These are phyloP conservation scores for Yamadazyma kanchanaburiensis DNA, from an alignment of 1,139 yeast species.

Conservation along the genomic window DNA sequence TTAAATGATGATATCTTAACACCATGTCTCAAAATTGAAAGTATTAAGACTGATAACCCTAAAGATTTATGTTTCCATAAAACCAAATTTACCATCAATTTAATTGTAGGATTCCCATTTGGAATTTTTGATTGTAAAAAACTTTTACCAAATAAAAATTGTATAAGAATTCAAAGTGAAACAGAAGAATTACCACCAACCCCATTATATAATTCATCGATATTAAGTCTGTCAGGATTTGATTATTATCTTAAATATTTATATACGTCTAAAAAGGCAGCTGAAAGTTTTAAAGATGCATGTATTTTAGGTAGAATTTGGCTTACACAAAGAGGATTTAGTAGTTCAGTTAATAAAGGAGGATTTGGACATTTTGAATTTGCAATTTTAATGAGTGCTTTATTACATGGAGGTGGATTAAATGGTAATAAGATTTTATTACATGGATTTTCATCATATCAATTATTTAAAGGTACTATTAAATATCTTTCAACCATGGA, in stretches of 20 bases:
- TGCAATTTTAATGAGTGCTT: constrained; percentile 73
- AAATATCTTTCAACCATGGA: constrained; percentile 80
- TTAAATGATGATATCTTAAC: constrained; percentile 64
- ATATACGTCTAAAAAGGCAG: constrained; percentile 69
- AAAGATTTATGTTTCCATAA: constrained; percentile 56
- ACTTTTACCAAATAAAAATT: constrained; percentile 72
- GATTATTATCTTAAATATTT: constrained; percentile 70
- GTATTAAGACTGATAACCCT: constrained; percentile 45
- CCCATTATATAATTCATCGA: constrained; percentile 79
- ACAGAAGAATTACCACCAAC: constrained; percentile 63
- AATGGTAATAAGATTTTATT: constrained; percentile 72
- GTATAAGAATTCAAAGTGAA: constrained; percentile 65
- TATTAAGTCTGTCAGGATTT: constrained; percentile 66
- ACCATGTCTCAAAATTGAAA: constrained; percentile 58
- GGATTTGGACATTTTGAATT: constrained; percentile 96
- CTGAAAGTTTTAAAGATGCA: constrained; percentile 88
- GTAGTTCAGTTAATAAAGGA: constrained; percentile 57
- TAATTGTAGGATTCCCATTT: constrained; percentile 71
- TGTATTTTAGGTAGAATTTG: constrained; percentile 83
- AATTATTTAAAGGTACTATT: constrained; percentile 83
- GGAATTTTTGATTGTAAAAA: constrained; percentile 72
- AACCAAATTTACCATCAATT: constrained; percentile 67
- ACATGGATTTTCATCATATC: constrained; percentile 89
- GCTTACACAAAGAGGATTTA: constrained; percentile 83
- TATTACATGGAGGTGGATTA: constrained; percentile 81